Evolutionary conservation across 441 rosid species (phyloP), one percentile per base, ranked within the genome.

Genomic region (Adansonia rubrostipa): DNA sequence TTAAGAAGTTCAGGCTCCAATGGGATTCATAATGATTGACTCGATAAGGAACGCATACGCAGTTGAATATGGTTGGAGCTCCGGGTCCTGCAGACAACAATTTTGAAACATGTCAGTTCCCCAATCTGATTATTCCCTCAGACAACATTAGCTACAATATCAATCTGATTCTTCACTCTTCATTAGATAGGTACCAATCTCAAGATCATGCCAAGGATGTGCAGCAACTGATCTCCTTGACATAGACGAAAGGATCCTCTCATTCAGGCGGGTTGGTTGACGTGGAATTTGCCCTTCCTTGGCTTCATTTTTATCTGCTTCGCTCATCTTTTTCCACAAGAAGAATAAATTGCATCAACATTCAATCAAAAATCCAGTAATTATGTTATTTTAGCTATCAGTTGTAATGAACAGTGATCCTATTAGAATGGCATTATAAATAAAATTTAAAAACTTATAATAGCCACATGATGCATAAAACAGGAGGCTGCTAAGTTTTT

Each of bases 161-260:
- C 42, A 76, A 62, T 28, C 48, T 6, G 14, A 76, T 45, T 9
- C 48, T 28, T 47, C 47, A 62, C 45, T 53, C 28, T 28, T 53
- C 28, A 47, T 28, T 56, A 3, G 42, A 65, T 45, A 47, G 63
- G 28, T 86, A 92, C 98, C 99, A 60, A 97, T 91, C 87, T 97
- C 99, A 83, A 97, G 98, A 88, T 94, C 99, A 82, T 97, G 99
- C 99, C 99, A 97, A 77, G 99, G 98, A 86, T 97, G 99, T 64
- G 98, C 99, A 79, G 99, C 99, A 69, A 92, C 93, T 61, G 99
- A 92, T 88, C 99, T 92, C 85, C 88, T 92, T 11, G 98, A 90
- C 90, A 95, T 58, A 73, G 97, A 89, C 15, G 99, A 95, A 74
- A 97, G 99, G 79, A 97, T 97, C 90, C 99, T 92, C 87, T 97